Conservation (phyloP, 2,329 filamentous ascomycete species). For the Talaromyces atroroseus region DNA sequence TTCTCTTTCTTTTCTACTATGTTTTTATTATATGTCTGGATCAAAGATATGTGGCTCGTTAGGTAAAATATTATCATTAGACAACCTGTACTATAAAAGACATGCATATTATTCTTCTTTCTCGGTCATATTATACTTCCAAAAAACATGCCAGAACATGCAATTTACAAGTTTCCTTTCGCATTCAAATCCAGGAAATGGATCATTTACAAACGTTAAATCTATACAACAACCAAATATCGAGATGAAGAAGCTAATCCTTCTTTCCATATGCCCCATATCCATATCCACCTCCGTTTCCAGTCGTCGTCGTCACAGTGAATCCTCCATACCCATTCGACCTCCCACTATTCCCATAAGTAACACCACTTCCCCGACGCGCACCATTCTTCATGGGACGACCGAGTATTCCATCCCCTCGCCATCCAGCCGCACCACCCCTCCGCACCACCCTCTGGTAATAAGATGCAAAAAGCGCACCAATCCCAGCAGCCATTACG, state of each 20-base stretch:
- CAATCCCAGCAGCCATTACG: slow-evolving; percentile 30
- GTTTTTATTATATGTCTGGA: not conserved
- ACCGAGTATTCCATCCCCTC: slow-evolving; percentile 45
- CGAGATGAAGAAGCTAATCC: slow-evolving; percentile 27
- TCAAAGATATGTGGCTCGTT: not conserved
- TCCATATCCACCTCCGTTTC: slow-evolving; percentile 23
- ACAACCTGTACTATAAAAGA: slow-evolving; percentile 6
- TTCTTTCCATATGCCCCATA: slow-evolving; percentile 40
- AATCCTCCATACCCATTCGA: slow-evolving; percentile 55
- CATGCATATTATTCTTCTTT: slow-evolving; percentile 1
- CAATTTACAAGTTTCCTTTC: no score
- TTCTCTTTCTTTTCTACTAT: not conserved
- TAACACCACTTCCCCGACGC: slow-evolving; percentile 44
- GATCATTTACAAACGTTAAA: not conserved
- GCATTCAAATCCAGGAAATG: no score
- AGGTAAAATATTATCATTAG: not conserved
- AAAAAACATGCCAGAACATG: not conserved
- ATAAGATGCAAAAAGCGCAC: slow-evolving; percentile 31
- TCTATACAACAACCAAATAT: not conserved
- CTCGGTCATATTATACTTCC: not conserved
- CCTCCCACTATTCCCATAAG: slow-evolving; percentile 49
- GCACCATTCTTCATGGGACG: slow-evolving; percentile 38
- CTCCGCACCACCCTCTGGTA: slow-evolving; percentile 29
- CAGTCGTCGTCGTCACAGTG: slow-evolving; percentile 17
- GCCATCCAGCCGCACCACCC: slow-evolving; percentile 24